Base-by-base conservation (phyloP, 164 flowering plant species). In the Dillenia suffruticosa region DNA sequence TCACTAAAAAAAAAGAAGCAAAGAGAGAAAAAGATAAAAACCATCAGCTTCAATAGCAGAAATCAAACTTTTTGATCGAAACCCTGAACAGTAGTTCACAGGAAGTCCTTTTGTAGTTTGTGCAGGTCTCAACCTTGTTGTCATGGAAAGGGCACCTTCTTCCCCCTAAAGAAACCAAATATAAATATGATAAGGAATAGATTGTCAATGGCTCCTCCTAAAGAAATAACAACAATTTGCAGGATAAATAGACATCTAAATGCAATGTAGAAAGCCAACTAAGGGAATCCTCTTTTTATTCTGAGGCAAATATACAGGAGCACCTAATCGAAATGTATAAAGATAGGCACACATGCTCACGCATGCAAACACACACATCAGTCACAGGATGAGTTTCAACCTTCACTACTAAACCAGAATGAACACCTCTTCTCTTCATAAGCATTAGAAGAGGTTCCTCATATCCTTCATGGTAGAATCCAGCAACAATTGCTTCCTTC, bases 61-160 rank as follows among this genome's bases (percentile, higher is more conserved):
- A 9, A 74, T 70, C 62, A 58, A 54, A 64, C 72, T 72, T 58
- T 74, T 52, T 45, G 96, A 83, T 56, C 96, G 92, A 54, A 95
- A 95, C 9, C 99, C 99, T 14, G 98, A 87, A 71, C 98, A 95
- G 63, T 90, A 88, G 80, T 95, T 95, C 65, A 95, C 97, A 63
- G 98, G 98, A 66, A 85, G 76, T 58, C 98, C 97, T 78, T 88
- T 92, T 40, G 88, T 79, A 62, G 82, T 72, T 69, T 62, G 76
- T 66, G 61, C 70, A 46, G 93, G 78, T 56, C 89, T 75, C 58
- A 75, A 49, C 72, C 79, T 87, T 58, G 99, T 95, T 48, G 98
- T 90, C 98, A 95, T 88, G 54, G 99, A 92, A 57, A 95, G 87
- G 17, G 94, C 96, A 14, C 99, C 98, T 81, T 95, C 99, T 79